Evolutionary conservation across 2,329 filamentous ascomycete species (phyloP).

Genomic region (Spiromastix sp.): DNA sequence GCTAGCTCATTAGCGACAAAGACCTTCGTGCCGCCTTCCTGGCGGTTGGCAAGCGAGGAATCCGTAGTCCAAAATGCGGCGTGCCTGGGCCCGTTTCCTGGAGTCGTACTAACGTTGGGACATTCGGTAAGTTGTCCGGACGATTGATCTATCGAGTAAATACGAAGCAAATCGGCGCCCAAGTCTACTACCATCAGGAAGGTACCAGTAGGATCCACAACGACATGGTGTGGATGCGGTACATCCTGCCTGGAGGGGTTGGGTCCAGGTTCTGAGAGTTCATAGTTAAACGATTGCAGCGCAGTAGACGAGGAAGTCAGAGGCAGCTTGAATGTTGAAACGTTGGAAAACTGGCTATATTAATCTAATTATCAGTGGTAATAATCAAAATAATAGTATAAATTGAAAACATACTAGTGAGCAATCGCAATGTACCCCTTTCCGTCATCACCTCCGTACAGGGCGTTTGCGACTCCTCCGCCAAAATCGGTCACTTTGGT

Average conservation of each 20-base stretch:
- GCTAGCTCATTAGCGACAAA: slow-evolving; percentile 48
- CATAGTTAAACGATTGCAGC: slow-evolving; percentile 29
- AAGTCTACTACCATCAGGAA: slow-evolving; percentile 54
- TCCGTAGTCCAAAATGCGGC: slow-evolving; percentile 37
- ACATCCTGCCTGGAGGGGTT: slow-evolving; percentile 39
- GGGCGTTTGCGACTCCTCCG: slow-evolving; percentile 13
- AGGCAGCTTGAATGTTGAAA: slow-evolving; percentile 16
- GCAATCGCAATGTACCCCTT: slow-evolving; percentile 10
- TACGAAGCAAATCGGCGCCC: slow-evolving; percentile 48
- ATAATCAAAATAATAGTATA: slow-evolving; percentile 8
- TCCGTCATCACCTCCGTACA: slow-evolving; percentile 13
- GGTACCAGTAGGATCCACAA: slow-evolving; percentile 49
- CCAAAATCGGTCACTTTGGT: slow-evolving; percentile 5
- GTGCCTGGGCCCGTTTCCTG: slow-evolving; percentile 52
- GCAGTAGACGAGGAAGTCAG: neutral
- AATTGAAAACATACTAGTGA: slow-evolving; percentile 12
- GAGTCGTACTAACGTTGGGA: slow-evolving; percentile 31
- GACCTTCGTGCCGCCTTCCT: slow-evolving; percentile 33
- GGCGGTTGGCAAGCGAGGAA: slow-evolving; percentile 7
- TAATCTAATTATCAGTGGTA: neutral
- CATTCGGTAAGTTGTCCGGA: slow-evolving; percentile 32
- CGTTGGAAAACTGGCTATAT: slow-evolving; percentile 10
- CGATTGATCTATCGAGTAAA: slow-evolving; percentile 40
- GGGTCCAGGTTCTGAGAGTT: slow-evolving; percentile 20
- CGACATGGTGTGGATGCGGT: slow-evolving; percentile 50